Percentiles rank a stretch among this genome's conserved stretches.
Conservation (phyloP, 495 filamentous ascomycete genomes). For the Aspergillus cristatus region DNA sequence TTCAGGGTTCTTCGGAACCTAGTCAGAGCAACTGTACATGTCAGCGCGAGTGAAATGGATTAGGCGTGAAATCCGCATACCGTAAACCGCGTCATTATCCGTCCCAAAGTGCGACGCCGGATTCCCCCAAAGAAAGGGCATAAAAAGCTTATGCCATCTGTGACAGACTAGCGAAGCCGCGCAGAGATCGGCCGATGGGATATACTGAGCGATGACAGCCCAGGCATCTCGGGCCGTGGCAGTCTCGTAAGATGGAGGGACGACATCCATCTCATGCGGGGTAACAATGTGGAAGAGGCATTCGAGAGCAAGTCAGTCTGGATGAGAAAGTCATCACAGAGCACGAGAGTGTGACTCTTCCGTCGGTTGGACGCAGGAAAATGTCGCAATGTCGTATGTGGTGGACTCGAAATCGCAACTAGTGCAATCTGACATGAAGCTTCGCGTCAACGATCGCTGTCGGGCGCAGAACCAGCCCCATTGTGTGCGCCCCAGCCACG, state of each 20-base stretch:
- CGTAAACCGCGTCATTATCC: constrained; percentile 55
- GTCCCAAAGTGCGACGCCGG: constrained; percentile 56
- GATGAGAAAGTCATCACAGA: neutral
- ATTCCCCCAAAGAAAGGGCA: constrained; percentile 56
- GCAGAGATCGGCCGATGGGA: constrained; percentile 50
- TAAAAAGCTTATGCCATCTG: constrained; percentile 51
- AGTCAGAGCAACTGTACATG: constrained; percentile 48
- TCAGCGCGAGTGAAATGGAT: neutral
- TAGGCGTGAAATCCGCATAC: constrained; percentile 18
- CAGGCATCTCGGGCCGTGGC: constrained; percentile 51
- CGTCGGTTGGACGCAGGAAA: no score
- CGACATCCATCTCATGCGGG: constrained; percentile 36
- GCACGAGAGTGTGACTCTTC: no score
- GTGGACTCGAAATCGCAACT: no score
- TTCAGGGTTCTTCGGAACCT: constrained; percentile 52
- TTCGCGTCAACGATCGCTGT: no score
- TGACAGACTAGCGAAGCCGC: constrained; percentile 48
- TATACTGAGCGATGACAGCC: constrained; percentile 53
- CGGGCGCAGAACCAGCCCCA: no score
- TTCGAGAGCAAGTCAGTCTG: neutral
- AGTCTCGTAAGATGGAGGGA: constrained; percentile 51
- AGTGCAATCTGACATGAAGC: no score
- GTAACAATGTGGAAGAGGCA: neutral
- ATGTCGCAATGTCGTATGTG: no score
- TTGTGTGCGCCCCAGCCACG: no score